Conservation (phyloP, 441 rosid species). For the Codiaeum variegatum region DNA sequence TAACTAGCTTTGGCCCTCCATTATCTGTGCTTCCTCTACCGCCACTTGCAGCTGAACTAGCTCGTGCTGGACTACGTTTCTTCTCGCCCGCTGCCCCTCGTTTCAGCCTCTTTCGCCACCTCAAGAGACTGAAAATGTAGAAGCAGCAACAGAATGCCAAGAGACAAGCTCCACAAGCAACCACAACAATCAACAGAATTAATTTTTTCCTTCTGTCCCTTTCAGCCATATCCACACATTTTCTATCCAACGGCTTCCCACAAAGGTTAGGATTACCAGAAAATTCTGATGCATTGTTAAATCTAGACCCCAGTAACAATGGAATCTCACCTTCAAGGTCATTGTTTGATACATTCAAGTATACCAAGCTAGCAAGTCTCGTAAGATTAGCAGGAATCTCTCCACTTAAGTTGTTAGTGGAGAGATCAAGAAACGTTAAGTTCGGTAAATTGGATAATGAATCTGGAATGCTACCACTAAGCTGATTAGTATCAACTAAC, state of each 20-base stretch:
- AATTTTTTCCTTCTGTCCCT: slow-evolving; percentile 52
- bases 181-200: slow-evolving; percentile 54
- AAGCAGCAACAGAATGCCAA: slow-evolving; percentile 78
- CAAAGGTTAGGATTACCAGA: slow-evolving; percentile 58
- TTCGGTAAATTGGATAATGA: slow-evolving; percentile 54
- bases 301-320: slow-evolving; percentile 44
- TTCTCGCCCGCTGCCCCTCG: slow-evolving; percentile 71
- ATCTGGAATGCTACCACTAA: slow-evolving; percentile 63
- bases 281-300: slow-evolving; percentile 59
- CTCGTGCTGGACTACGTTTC: slow-evolving; percentile 83
- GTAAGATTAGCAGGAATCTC: slow-evolving; percentile 60
- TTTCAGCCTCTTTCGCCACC: slow-evolving; percentile 79
- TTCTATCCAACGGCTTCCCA: slow-evolving; percentile 59
- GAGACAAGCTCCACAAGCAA: slow-evolving; percentile 55
- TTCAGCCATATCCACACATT: slow-evolving; percentile 41
- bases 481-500: slow-evolving; percentile 57
- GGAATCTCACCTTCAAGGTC: slow-evolving; percentile 79
- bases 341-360: slow-evolving; percentile 76
- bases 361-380: slow-evolving; percentile 41
- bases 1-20: slow-evolving; percentile 85
- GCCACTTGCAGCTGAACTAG: slow-evolving; percentile 74
- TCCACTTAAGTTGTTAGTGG: slow-evolving; percentile 73
- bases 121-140: slow-evolving; percentile 71
- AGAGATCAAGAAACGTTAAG: slow-evolving; percentile 63
- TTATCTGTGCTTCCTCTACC: slow-evolving; percentile 80